These are phyloP conservation scores for Hypoxylon sp. DNA, from an alignment of 2,329 filamentous ascomycete genomes.

Conservation along the genomic window DNA sequence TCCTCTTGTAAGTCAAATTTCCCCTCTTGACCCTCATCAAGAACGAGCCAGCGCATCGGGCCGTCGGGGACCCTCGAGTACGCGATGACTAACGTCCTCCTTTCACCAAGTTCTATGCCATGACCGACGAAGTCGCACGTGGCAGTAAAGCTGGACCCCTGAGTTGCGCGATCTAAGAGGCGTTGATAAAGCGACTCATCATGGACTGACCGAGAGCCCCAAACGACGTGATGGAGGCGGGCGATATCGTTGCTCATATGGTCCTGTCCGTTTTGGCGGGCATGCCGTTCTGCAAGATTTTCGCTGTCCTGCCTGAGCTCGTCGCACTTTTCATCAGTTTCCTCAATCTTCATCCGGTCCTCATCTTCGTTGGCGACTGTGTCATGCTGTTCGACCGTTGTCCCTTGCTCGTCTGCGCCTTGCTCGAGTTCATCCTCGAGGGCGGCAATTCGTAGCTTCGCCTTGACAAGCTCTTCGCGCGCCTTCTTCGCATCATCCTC, in stretches of 20 bases:
- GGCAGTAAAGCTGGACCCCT: slow-evolving; percentile 4
- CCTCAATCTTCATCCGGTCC: neutral
- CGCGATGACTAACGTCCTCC: slow-evolving; percentile 22
- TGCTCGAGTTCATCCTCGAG: slow-evolving; percentile 21
- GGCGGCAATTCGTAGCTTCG: slow-evolving; percentile 4
- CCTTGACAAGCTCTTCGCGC: slow-evolving; percentile 19
- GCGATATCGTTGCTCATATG: slow-evolving; percentile 4
- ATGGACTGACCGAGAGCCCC: slow-evolving; percentile 18
- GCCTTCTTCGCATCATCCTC: slow-evolving; percentile 9
- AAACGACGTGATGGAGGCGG: slow-evolving; percentile 24
- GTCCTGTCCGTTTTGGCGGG: neutral
- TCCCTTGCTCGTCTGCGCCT: neutral
- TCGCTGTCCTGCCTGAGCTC: neutral
- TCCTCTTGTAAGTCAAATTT: slow-evolving; percentile 12
- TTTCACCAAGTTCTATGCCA: slow-evolving; percentile 7
- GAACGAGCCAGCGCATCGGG: slow-evolving; percentile 28
- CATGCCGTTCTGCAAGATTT: neutral
- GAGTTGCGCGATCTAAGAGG: slow-evolving; percentile 13
- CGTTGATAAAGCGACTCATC: slow-evolving; percentile 5
- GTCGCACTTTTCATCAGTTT: neutral
- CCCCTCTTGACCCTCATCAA: slow-evolving; percentile 19
- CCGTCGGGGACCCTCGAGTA: slow-evolving; percentile 18
- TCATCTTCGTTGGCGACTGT: neutral
- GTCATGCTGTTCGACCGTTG: neutral
- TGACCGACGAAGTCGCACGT: slow-evolving; percentile 16